Percentiles rank a stretch among this genome's conserved stretches.
These are phyloP conservation scores for Coniferiporia weirii DNA, from an alignment of 1,284 basidiomycete species.

Conservation along the genomic window DNA sequence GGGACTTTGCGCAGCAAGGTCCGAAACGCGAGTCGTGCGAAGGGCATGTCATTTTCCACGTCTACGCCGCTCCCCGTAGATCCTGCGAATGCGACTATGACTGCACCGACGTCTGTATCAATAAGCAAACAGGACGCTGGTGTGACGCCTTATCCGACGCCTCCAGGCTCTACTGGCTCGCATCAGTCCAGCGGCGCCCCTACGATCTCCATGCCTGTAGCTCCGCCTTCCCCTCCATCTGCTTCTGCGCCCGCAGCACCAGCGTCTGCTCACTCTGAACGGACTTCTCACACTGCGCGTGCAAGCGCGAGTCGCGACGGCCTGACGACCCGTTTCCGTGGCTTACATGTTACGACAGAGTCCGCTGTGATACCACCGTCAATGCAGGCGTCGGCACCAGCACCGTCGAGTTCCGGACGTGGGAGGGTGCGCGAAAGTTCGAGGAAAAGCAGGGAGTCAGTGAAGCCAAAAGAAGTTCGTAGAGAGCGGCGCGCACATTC, in stretches of 20 bases:
- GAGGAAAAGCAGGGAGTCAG: background rate
- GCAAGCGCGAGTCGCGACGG: background rate
- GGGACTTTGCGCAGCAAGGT: constrained; percentile 2
- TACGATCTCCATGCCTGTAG: background rate
- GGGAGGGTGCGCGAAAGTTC: constrained; percentile 1
- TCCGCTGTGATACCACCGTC: background rate
- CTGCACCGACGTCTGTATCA: background rate
- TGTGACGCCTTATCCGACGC: constrained; percentile 14
- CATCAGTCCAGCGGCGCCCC: background rate
- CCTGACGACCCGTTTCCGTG: constrained; percentile 6
- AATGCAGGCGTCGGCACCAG: background rate
- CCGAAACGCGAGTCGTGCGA: constrained; percentile 8
- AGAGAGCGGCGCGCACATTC: constrained; percentile 24
- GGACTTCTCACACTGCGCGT: background rate
- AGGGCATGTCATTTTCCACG: constrained; percentile 11
- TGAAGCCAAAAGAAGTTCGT: background rate
- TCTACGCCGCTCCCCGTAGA: constrained; percentile 5
- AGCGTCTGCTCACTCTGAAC: background rate
- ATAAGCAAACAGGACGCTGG: constrained; percentile 1
- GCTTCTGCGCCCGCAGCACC: background rate
- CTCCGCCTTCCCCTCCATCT: background rate
- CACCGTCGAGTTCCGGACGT: background rate
- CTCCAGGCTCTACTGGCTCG: constrained; percentile 7
- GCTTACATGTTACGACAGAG: background rate
- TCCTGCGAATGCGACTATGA: constrained; percentile 1